Conservation (phyloP, 2,329 filamentous ascomycete species). For the Metarhizium robertsii region DNA sequence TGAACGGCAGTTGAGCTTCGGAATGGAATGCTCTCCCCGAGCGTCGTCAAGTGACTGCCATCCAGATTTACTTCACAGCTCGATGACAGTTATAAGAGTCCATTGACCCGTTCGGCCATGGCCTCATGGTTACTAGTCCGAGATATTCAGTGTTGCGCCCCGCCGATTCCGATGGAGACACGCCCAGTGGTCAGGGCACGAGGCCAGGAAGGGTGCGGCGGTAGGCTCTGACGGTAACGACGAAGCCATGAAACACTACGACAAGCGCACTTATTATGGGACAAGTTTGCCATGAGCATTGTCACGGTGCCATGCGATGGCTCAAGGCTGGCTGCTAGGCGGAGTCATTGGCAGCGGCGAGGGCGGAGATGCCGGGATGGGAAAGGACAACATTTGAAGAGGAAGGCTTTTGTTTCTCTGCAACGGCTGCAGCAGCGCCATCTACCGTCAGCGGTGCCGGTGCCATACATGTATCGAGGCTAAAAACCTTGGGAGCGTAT, state of each 20-base stretch:
- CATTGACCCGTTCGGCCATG: not conserved
- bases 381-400: not conserved
- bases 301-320: conserved; percentile 5
- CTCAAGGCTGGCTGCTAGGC: conserved; percentile 6
- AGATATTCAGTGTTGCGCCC: not conserved
- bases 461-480: not conserved
- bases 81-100: not conserved
- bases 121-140: not conserved
- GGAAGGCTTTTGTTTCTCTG: not conserved
- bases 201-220: not conserved
- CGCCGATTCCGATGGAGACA: not conserved
- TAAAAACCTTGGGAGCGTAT: no score
- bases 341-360: not conserved
- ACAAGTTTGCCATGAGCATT: not conserved
- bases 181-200: not conserved
- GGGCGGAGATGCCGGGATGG: conserved; percentile 1
- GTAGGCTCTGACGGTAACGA: not conserved
- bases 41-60: not conserved
- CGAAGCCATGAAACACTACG: not conserved
- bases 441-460: not conserved
- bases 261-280: no score
- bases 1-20: not conserved
- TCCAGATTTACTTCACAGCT: not conserved
- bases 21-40: not conserved
- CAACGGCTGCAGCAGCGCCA: not conserved